Evolutionary conservation across 345 rosid genomes (phyloP).

Genomic region (Bruguiera gymnorhiza): DNA sequence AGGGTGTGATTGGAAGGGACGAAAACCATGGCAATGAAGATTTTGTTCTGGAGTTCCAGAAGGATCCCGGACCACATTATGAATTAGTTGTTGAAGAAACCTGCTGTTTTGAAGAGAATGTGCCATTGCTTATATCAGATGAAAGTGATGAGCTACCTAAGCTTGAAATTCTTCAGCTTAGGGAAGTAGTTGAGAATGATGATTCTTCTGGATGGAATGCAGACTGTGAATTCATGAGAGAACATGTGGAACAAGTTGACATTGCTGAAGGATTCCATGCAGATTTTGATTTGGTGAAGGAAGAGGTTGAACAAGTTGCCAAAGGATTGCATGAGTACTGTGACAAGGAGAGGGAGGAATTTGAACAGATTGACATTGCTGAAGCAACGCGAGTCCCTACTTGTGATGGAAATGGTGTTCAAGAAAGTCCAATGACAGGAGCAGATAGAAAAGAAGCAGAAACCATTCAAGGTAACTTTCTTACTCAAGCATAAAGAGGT

Average conservation of each 20-base stretch:
- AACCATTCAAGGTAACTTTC: constrained; percentile 42
- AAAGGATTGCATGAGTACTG: neutral
- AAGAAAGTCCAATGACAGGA: constrained; percentile 13
- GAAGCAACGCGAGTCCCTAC: constrained; percentile 11
- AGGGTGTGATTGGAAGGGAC: constrained; percentile 40
- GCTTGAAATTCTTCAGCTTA: constrained; percentile 19
- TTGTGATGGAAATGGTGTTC: constrained; percentile 23
- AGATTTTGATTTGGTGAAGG: constrained; percentile 11
- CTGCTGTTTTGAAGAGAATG: constrained; percentile 19
- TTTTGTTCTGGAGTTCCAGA: constrained; percentile 67
- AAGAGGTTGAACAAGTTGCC: constrained; percentile 20
- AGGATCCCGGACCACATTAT: constrained; percentile 24
- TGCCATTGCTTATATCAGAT: constrained; percentile 21
- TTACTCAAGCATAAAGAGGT: constrained; percentile 48
- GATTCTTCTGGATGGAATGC: constrained; percentile 2
- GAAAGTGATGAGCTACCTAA: constrained; percentile 27
- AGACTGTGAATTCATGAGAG: neutral
- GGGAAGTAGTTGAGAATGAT: constrained; percentile 24
- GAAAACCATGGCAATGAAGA: constrained; percentile 52
- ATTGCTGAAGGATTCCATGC: no score
- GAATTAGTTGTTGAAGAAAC: constrained; percentile 33
- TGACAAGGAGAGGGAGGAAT: no score
- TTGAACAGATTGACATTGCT: neutral
- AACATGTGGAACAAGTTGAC: neutral
- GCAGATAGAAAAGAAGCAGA: constrained; percentile 24